Evolutionary conservation across 345 rosid genomes (phyloP).

Genomic region (Alliaria petiolata): DNA sequence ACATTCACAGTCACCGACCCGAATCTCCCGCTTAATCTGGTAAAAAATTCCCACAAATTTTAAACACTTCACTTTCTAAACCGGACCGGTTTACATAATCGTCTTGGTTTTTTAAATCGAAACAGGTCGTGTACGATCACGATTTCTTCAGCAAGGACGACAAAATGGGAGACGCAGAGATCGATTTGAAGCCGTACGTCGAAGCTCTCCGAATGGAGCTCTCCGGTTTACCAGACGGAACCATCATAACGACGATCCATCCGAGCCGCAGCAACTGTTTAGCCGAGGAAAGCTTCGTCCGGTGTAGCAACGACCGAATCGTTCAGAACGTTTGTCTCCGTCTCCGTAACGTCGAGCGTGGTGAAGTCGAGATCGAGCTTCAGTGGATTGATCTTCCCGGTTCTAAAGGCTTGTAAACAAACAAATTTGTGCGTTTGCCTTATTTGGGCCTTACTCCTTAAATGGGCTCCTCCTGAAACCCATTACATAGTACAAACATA

Average conservation of each 20-base stretch:
- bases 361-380: slow-evolving; percentile 59
- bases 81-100: slow-evolving; percentile 2
- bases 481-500: neutral
- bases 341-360: slow-evolving; percentile 56
- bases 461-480: slow-evolving; percentile 11
- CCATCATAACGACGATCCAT: slow-evolving; percentile 43
- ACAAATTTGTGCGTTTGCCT: neutral
- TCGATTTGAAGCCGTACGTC: slow-evolving; percentile 45
- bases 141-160: slow-evolving; percentile 69
- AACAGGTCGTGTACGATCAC: slow-evolving; percentile 65
- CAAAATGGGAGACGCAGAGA: slow-evolving; percentile 84
- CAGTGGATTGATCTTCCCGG: slow-evolving; percentile 68
- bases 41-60: slow-evolving; percentile 22
- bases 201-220: slow-evolving; percentile 52
- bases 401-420: slow-evolving; percentile 42
- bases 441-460: slow-evolving; percentile 18
- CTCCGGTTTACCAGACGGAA: slow-evolving; percentile 45
- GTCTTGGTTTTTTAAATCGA: neutral
- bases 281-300: slow-evolving; percentile 52
- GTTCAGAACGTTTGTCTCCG: slow-evolving; percentile 56
- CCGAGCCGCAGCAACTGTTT: slow-evolving; percentile 58
- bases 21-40: slow-evolving; percentile 50
- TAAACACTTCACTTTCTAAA: neutral
- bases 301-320: slow-evolving; percentile 47
- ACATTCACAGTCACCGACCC: slow-evolving; percentile 78